Evolutionary conservation across 179 eudicot species (phyloP), one percentile per base, ranked within the genome.

Genomic region (Silene coronaria): DNA sequence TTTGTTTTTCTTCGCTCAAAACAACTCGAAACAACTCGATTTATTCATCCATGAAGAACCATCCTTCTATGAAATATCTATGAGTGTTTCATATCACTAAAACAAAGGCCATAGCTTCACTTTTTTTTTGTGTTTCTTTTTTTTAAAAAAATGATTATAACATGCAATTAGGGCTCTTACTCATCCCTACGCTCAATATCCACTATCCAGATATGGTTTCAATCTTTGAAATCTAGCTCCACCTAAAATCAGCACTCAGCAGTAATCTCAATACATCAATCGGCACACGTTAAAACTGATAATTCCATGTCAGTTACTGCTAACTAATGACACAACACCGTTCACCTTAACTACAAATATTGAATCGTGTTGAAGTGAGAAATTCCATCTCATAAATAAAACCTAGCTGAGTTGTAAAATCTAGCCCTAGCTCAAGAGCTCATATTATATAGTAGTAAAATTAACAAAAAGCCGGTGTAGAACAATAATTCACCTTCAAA

Each of bases 401-500:
- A 28, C 19, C 45, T 65, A 65, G 69, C 42, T 28, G 7, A 66
- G n/a, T 27, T 27, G 10, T 66, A 34, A 26, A 6, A 11, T 13
- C 32, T 6, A 32, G 70, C 22, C 10, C 24, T 36, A 36, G 45
- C 45, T 24, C 46, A 6, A 5, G 45, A 34, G 27, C 7, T 30
- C 23, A 74, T 42, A 61, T 26, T 17, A 75, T 27, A 75, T n/a
- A 51, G 10, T 5, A n/a, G 8, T 64, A 6, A 74, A 65, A 27
- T 3, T 32, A 45, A 23, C 32, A 27, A 72, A 16, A 26, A 22
- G 16, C 10, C 58, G 11, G 58, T 2, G 27, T 58, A 66, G 12
- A 74, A 5, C 24, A 21, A 32, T 4, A 34, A 0, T 14, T 60
- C 77, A 89, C 98, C 98, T 91, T 80, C 81, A 79, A 65, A 58